Conservation (phyloP, 2,329 filamentous ascomycete species). For the Penicillium expansum region DNA sequence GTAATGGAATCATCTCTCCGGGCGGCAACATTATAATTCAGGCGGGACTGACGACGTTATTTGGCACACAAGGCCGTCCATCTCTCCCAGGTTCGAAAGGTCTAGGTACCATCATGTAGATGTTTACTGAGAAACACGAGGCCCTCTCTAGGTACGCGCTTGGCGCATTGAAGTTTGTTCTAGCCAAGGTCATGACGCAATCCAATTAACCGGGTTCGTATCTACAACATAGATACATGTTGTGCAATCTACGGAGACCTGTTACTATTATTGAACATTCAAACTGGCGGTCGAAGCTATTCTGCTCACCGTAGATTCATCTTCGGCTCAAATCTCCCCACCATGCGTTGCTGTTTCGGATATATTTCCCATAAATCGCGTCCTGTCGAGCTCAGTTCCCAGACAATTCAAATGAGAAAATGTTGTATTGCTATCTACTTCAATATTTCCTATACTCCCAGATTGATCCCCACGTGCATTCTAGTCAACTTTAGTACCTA, state of each 20-base stretch:
- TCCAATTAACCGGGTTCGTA: neutral
- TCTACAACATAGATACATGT: neutral
- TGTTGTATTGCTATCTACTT: neutral
- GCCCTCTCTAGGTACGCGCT: neutral
- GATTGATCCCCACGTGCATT: slow-evolving; percentile 5
- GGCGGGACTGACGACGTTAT: neutral
- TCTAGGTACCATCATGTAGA: neutral
- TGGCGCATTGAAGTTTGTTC: neutral
- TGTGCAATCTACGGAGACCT: neutral
- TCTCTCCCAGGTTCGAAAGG: neutral
- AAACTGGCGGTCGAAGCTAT: slow-evolving; percentile 4
- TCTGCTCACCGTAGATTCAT: slow-evolving; percentile 4
- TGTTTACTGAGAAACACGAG: neutral
- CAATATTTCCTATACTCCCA: neutral
- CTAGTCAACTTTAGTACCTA: slow-evolving; percentile 4
- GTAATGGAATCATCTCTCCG: slow-evolving; percentile 2
- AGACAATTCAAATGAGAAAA: neutral
- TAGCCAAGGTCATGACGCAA: neutral
- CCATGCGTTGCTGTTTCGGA: neutral
- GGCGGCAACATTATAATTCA: slow-evolving; percentile 8
- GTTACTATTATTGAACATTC: slow-evolving; percentile 1
- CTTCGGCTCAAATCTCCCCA: neutral
- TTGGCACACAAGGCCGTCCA: neutral
- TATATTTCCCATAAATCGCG: neutral
- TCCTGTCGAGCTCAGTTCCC: neutral